Evolutionary conservation across 805 yeast genomes (phyloP).

Genomic region (Tetrapisispora fleetii): DNA sequence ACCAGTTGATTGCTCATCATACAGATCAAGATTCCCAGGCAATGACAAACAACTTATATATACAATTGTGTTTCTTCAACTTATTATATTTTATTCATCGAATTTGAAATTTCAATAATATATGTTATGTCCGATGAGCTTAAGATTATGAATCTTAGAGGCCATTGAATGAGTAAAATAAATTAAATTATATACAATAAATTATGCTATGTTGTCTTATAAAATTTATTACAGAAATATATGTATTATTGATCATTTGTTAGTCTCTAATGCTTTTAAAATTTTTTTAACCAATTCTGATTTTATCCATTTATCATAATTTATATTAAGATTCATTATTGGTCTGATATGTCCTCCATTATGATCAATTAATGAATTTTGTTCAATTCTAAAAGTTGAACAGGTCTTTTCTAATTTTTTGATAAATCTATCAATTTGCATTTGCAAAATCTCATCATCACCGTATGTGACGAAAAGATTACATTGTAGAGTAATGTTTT

Average conservation of each 20-base stretch:
- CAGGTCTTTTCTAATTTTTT: slow-evolving; percentile 3
- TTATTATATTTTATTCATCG: too few relatives aligned
- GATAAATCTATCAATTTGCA: slow-evolving; percentile 10
- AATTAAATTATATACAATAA: background rate
- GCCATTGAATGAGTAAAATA: background rate
- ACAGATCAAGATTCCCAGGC: too few relatives aligned
- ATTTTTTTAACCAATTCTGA: slow-evolving; percentile 1
- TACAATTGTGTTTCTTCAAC: background rate
- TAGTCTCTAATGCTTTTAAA: slow-evolving; percentile 3
- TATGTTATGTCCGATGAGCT: background rate
- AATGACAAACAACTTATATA: too few relatives aligned
- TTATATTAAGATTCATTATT: slow-evolving; percentile 1
- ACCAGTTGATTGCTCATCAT: too few relatives aligned
- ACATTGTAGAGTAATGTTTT: slow-evolving; percentile 5
- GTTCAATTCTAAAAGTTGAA: slow-evolving; percentile 1
- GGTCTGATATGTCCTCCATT: slow-evolving; percentile 15
- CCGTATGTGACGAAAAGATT: slow-evolving; percentile 15
- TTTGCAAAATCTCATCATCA: slow-evolving; percentile 14
- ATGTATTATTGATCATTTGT: background rate
- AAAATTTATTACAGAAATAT: too few relatives aligned
- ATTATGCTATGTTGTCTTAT: too few relatives aligned
- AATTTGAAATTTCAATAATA: background rate
- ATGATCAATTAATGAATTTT: slow-evolving; percentile 6
- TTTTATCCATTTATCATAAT: slow-evolving; percentile 6
- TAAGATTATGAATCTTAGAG: background rate